phyloP scores from a whole-genome alignment of 495 filamentous ascomycete species.

The Penicillium waksmanii region DNA sequence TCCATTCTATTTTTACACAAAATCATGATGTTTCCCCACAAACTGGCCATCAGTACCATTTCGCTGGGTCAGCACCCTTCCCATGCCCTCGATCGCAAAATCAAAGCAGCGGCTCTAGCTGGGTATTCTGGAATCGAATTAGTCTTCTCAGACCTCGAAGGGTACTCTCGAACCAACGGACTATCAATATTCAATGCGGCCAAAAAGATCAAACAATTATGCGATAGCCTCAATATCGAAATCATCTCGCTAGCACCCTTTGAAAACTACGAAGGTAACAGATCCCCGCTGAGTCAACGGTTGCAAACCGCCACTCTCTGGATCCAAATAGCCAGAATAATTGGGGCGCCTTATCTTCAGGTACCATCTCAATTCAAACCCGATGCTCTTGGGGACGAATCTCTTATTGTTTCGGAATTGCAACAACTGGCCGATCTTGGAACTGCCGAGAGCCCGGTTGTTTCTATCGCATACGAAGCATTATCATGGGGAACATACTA shows the following conservation, averaged over 20 bases:
- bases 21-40: conserved; percentile 21
- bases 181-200: conserved; percentile 59
- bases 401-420: conserved; percentile 64
- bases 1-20: not conserved
- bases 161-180: conserved; percentile 43
- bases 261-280: conserved; percentile 70
- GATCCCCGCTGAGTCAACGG: conserved; percentile 54
- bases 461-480: conserved; percentile 69
- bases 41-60: conserved; percentile 61
- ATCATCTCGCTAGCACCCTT: conserved; percentile 74
- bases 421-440: conserved; percentile 60
- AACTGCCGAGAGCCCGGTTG: conserved; percentile 50
- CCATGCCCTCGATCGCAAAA: conserved; percentile 63
- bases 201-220: conserved; percentile 52
- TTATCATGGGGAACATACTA: conserved; percentile 69
- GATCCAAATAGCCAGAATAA: conserved; percentile 62
- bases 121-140: conserved; percentile 70
- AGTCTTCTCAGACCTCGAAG: conserved; percentile 69
- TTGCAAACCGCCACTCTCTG: conserved; percentile 65
- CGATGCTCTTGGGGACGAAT: conserved; percentile 53
- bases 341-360: conserved; percentile 66
- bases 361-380: conserved; percentile 67
- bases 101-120: conserved; percentile 60
- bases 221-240: conserved; percentile 51
- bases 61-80: conserved; percentile 66